phyloP scores from a whole-genome alignment of 805 yeast genomes.

The Saccharomycopsis babjevae region DNA sequence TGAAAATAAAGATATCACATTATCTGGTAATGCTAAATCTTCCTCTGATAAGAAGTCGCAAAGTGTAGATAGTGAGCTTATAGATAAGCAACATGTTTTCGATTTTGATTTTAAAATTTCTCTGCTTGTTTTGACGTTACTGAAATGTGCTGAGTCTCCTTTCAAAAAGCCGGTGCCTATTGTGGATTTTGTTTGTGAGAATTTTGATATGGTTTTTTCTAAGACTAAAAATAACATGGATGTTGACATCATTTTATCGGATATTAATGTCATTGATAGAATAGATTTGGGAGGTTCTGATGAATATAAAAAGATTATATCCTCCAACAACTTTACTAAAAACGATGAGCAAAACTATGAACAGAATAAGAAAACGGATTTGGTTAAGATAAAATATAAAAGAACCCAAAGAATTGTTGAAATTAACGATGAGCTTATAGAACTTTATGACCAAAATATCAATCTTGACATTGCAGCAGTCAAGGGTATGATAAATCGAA shows the following conservation, averaged over 20 bases:
- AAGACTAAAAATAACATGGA: constrained; percentile 53
- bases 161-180: constrained; percentile 56
- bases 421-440: constrained; percentile 41
- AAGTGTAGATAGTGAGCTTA: constrained; percentile 1
- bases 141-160: constrained; percentile 54
- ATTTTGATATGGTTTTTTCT: constrained; percentile 48
- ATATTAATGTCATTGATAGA: constrained; percentile 64
- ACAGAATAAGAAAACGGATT: constrained; percentile 29
- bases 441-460: constrained; percentile 69
- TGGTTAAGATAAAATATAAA: constrained; percentile 50
- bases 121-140: constrained; percentile 47
- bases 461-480: constrained; percentile 69
- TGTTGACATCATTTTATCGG: constrained; percentile 52
- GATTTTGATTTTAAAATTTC: constrained; percentile 69
- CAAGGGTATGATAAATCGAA: constrained; percentile 63
- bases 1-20: not conserved
- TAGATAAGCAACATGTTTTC: constrained; percentile 12
- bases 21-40: not conserved
- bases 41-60: not conserved
- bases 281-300: constrained; percentile 51
- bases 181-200: constrained; percentile 63
- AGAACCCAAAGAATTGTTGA: constrained; percentile 52
- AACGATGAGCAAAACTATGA: constrained; percentile 26
- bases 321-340: constrained; percentile 44
- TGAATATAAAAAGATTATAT: constrained; percentile 58